Evolutionary conservation across 192 early-diverging fungal species (phyloP), one percentile per base, ranked within the genome.

Genomic region (Coemansia sp.): DNA sequence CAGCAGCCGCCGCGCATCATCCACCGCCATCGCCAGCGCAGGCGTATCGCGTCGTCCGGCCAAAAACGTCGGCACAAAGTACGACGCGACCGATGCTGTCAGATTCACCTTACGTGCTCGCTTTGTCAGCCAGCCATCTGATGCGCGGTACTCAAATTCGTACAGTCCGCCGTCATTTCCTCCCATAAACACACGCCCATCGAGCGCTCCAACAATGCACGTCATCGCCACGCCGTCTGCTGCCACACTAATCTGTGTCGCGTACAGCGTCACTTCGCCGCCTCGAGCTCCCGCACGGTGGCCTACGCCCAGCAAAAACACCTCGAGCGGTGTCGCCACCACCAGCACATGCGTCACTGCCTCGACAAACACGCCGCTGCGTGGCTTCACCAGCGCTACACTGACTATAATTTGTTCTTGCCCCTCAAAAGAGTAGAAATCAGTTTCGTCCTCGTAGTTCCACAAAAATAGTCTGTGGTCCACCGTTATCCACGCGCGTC

Each of bases 401-500:
- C 85, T 90, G 21, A 91, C 85, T 65, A 98, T 96, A 54, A 94
- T 82, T 65, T 94, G 90, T 59, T 94, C 92, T 75, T 93, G 90
- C 47, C 95, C 94, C 60, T 93, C 90, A 64, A 88, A 93, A 39
- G 87, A 77, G 62, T 88, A 86, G 63, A 89, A 86, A 55, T 88
- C 80, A 0, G 73, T 85, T 84, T 87, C 86, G 23, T 91, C 86
- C 43, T 87, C 84, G 72, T 93, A 97, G 74, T 98, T 92, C 94
- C 94, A 96, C 37, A 98, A 72, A 67, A 91, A 96, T 27, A 97
- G 82, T 31, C 87, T 82, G 69, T 93, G 87, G 74, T 94, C 93
- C 51, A 98, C 89, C 1, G 91, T 92, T 39, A 97, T 91, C 92
- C 94, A 98, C 14, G 90, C 94, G 21, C 91, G 88, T 53, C 91